phyloP scores from a whole-genome alignment of 2,329 filamentous ascomycete genomes.

The Monosporascus sp. region DNA sequence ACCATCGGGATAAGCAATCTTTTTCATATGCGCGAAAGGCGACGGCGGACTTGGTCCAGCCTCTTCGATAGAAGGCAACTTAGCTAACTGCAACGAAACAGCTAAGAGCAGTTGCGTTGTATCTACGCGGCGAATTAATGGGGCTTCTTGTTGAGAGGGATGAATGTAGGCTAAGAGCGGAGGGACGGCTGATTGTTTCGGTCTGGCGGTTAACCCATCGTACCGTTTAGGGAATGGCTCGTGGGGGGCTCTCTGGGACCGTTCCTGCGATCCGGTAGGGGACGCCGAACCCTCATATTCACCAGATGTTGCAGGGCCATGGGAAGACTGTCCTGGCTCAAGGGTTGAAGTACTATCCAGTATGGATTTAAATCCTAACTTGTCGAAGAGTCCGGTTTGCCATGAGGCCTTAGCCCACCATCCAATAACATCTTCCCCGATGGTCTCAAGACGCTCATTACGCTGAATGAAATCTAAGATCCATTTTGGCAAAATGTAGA shows the following conservation, averaged over 20 bases:
- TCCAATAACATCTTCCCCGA: slow-evolving; percentile 86
- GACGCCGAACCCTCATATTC: slow-evolving; percentile 12
- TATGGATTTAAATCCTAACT: slow-evolving; percentile 66
- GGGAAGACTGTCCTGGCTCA: slow-evolving; percentile 31
- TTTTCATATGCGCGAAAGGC: slow-evolving; percentile 71
- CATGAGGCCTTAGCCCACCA: slow-evolving; percentile 95
- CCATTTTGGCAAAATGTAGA: slow-evolving; percentile 93
- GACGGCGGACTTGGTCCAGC: slow-evolving; percentile 53
- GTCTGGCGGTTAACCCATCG: slow-evolving; percentile 18
- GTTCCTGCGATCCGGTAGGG: slow-evolving; percentile 13
- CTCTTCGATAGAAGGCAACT: slow-evolving; percentile 68
- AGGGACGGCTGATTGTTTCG: slow-evolving; percentile 44
- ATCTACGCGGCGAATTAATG: slow-evolving; percentile 82
- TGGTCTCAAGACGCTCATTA: slow-evolving; percentile 79
- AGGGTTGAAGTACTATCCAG: slow-evolving; percentile 43
- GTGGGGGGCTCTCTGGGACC: slow-evolving; percentile 14
- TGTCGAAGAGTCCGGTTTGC: slow-evolving; percentile 76
- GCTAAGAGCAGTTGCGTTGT: slow-evolving; percentile 76
- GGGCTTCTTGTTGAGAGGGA: slow-evolving; percentile 47
- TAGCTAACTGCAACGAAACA: slow-evolving; percentile 80
- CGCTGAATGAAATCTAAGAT: slow-evolving; percentile 74
- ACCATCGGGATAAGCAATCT: slow-evolving; percentile 77
- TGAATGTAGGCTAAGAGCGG: slow-evolving; percentile 81
- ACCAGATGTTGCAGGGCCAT: slow-evolving; percentile 8
- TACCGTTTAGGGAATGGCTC: slow-evolving; percentile 15